Evolutionary conservation across 352 stramenopile genomes (phyloP), one percentile per base, ranked within the genome.

Genomic region (Phytophthora vignae): DNA sequence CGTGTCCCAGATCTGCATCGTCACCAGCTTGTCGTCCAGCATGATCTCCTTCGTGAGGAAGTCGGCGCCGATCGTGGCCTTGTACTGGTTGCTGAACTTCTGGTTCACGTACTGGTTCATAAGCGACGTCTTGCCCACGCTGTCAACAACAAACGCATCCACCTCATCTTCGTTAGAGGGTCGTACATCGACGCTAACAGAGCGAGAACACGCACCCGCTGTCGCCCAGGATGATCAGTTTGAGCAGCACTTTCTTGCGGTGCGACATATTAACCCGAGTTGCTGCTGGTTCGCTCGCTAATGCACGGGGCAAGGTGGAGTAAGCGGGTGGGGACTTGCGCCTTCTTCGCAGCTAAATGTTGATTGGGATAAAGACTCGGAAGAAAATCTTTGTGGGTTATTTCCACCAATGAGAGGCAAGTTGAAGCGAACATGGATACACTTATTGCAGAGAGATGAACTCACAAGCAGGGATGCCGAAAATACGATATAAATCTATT

Each of bases 31-130:
- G 71, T 98, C 93, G 76, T 99, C 92, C 61, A 98, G 88, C 78
- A 98, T 94, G 57, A 95, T 95, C 77, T 99, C 96, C 77, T 99
- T 99, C 14, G 96, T 98, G 52, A 99, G 85, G 76, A 99, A 99
- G 79, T 99, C 98, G 27, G 98, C 98, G 55, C 98, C 98, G 79
- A 99, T 99, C 5, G 98, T 99, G 21, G 98, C 97, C 76, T 99
- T 99, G 88, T 99, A 99, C 85, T 99, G 97, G 66, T 96, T 98
- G 36, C 92, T 98, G 82, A 99, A 99, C 79, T 98, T 98, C 70
- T 99, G 94, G 64, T 99, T 99, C 65, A 99, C 96, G 83, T 99
- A 99, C 77, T 99, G 97, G 84, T 99, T 99, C 98, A 99, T 99
- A 36, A 99, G 83, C 53, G 96, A 99, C 52, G 98, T 99, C 87